Conservation (phyloP, 495 filamentous ascomycete genomes). For the Trichoderma erinaceum region DNA sequence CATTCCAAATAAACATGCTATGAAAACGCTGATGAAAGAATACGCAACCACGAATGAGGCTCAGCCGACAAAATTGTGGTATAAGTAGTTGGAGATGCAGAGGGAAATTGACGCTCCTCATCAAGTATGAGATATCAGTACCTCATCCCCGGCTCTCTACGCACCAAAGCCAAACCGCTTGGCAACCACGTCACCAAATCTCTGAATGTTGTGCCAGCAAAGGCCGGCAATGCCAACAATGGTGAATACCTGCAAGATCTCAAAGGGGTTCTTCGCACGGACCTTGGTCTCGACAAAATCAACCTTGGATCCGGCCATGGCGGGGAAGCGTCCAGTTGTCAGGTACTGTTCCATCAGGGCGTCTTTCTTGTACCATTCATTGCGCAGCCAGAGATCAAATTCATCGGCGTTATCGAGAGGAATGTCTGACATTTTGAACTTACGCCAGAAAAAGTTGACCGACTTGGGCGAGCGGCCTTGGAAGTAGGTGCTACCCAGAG, state of each 20-base stretch:
- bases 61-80: neutral
- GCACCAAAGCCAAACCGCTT: neutral
- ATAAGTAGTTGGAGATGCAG: neutral
- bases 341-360: constrained; percentile 64
- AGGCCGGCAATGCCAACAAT: constrained; percentile 35
- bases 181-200: constrained; percentile 20
- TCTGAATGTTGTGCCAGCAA: constrained; percentile 28
- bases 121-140: neutral
- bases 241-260: constrained; percentile 47
- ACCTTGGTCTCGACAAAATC: constrained; percentile 45
- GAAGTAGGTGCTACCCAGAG: constrained; percentile 64
- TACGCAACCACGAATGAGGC: neutral
- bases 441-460: constrained; percentile 80
- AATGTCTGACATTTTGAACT: constrained; percentile 60
- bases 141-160: neutral
- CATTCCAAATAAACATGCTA: neutral
- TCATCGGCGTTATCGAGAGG: constrained; percentile 55
- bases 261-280: constrained; percentile 38
- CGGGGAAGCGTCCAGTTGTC: constrained; percentile 62
- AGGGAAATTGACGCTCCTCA: neutral
- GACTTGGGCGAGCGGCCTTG: constrained; percentile 73
- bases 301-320: constrained; percentile 27
- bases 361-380: constrained; percentile 78
- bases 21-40: neutral
- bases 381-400: constrained; percentile 68